Conservation (phyloP, 345 rosid genomes). For the Melastoma malabathricum region DNA sequence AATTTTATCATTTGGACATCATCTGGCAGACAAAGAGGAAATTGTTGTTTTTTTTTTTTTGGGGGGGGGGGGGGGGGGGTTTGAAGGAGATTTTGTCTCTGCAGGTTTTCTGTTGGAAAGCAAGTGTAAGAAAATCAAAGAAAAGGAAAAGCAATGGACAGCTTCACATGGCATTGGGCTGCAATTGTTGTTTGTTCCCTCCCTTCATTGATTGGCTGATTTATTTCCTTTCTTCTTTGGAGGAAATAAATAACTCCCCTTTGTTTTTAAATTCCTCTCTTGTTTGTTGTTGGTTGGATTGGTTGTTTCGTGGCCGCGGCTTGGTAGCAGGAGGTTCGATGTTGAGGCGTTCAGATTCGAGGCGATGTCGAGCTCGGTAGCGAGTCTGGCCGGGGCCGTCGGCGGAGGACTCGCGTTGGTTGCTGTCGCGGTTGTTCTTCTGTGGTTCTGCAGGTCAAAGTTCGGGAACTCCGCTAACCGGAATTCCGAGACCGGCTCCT, state of each 20-base stretch:
- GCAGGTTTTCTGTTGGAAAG: too few species aligned
- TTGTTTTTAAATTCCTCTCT: not conserved
- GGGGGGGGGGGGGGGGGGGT: too few species aligned
- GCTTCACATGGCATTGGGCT: too few species aligned
- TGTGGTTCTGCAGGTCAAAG: constrained; percentile 32
- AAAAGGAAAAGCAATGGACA: too few species aligned
- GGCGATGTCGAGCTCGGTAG: constrained; percentile 29
- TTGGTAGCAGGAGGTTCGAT: constrained; percentile 23
- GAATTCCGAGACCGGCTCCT: constrained; percentile 46
- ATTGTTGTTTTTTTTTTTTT: too few species aligned
- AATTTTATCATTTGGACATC: too few species aligned
- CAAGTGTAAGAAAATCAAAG: too few species aligned
- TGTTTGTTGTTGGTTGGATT: not conserved
- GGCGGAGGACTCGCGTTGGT: constrained; percentile 25
- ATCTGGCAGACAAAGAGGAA: too few species aligned
- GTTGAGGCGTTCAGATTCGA: constrained; percentile 11
- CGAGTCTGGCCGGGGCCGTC: constrained; percentile 25
- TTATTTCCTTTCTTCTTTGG: too few species aligned
- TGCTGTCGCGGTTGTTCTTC: constrained; percentile 15
- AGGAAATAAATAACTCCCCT: constrained; percentile 4
- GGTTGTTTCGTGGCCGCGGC: constrained; percentile 1
- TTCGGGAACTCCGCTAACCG: constrained; percentile 14
- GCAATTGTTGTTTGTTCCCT: too few species aligned
- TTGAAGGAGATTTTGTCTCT: too few species aligned
- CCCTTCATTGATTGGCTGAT: too few species aligned